phyloP scores from a whole-genome alignment of 2,329 filamentous ascomycete genomes.

The Fusarium sp. region DNA sequence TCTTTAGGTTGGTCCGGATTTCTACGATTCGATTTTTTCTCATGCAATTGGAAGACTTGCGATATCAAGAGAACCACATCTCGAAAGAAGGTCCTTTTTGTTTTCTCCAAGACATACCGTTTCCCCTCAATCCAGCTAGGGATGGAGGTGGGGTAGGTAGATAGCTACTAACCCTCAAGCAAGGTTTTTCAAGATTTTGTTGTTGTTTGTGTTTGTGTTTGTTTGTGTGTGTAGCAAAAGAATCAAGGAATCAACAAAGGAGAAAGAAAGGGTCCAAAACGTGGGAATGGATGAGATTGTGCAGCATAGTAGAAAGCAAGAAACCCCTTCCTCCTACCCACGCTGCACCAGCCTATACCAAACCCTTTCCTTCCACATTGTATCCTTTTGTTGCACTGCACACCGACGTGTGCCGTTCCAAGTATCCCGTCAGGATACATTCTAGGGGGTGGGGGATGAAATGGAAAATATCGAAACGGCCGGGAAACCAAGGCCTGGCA shows the following conservation, averaged over 20 bases:
- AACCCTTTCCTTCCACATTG: slow-evolving; percentile 32
- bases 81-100: slow-evolving; percentile 26
- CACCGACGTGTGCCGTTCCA: slow-evolving; percentile 29
- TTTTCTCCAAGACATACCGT: slow-evolving; percentile 25
- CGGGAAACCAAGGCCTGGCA: slow-evolving; percentile 39
- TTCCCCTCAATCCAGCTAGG: slow-evolving; percentile 12
- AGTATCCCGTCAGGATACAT: slow-evolving; percentile 32
- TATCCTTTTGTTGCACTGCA: slow-evolving; percentile 34
- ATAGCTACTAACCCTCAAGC: slow-evolving; percentile 22
- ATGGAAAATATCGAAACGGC: slow-evolving; percentile 31
- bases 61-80: slow-evolving; percentile 15
- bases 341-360: slow-evolving; percentile 41
- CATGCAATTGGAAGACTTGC: slow-evolving; percentile 17
- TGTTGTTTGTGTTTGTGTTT: slow-evolving; percentile 21
- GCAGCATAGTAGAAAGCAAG: slow-evolving; percentile 48
- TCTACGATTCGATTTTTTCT: slow-evolving; percentile 39
- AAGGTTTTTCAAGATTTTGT: slow-evolving; percentile 25
- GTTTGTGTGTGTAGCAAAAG: slow-evolving; percentile 37
- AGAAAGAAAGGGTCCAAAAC: slow-evolving; percentile 25
- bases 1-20: slow-evolving; percentile 22
- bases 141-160: neutral
- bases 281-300: slow-evolving; percentile 43
- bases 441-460: slow-evolving; percentile 22
- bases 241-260: slow-evolving; percentile 20
- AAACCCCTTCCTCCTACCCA: slow-evolving; percentile 42